Base-by-base conservation (phyloP, 352 stramenopile species). In the Globisporangium heterothallicum region DNA sequence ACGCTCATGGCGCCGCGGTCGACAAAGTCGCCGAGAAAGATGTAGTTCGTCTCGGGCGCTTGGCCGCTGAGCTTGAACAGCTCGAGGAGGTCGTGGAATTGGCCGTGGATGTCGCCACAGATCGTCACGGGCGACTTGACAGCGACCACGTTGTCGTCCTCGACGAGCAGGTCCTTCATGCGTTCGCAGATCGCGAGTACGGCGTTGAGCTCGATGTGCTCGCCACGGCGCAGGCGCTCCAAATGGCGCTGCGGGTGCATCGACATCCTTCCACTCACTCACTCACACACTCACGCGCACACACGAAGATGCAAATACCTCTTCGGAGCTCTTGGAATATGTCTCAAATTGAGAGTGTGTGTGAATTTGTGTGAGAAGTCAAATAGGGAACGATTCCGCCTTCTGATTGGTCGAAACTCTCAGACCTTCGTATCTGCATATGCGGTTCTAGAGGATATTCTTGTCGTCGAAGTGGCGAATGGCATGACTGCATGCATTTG, bases 1-100 rank as follows among this genome's bases (percentile, higher is more conserved):
- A 98, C 89, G 30, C 79, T 96, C 73, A 97, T 97, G 54, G 94
- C 88, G 10, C 95, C 95, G 38, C 95, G 78, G 78, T 99, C 96
- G 22, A 99, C 94, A 66, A 98, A 98, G 73, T 99, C 96, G 5
- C 96, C 96, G n/a, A 99, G 67, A 67, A 99, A 99, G 25, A 99
- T 71, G 63, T 92, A 97, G 49, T 70, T 89, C 18, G 77, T 93
- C 25, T 78, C 64, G 1, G 92, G 87, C 27, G 92, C 88, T 49
- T 84, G 81, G 16, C 94, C 95, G 41, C 86, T 77, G 9, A 97
- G 80, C 49, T 95, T 80, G 35, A 98, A 90, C 34, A 98, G 72
- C 58, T 97, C 85, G 7, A 98, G 57, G 32, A 99, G 73, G 74
- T 99, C 96, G 64, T 96, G 95, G 72, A 98, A 98, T 72, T 98